Evolutionary conservation across 805 yeast species (phyloP), one percentile per base, ranked within the genome.

Genomic region (Cyberlindnera petersonii): DNA sequence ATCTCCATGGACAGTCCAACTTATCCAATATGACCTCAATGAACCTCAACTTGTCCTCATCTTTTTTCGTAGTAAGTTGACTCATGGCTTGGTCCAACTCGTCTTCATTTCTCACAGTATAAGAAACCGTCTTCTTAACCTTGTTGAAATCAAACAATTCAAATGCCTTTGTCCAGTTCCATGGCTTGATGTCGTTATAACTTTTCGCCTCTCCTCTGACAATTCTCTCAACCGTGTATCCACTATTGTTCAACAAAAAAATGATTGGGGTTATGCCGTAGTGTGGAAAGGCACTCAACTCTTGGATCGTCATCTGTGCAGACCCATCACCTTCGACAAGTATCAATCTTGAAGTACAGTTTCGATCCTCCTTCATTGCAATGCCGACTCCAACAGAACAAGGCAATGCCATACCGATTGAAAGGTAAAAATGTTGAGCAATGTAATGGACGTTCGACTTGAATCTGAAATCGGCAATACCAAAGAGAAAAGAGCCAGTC

Each of bases 221-320:
- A 18, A 81, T 75, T 58, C 96, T 75, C 66, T 89, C 97, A 35
- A 89, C 87, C 0, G 96, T 82, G 65, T 89, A 89, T 2, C 97
- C 97, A 41, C 74, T 73, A 62, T 89, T 89, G 64, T 89, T 89
- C 63, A 87, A 66, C 37, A 89, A 61, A 50, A 88, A 74, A 20
- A 89, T 71, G 29, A 82, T 75, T 17, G 95, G 86, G 26, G 74
- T 74, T 29, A 82, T 68, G 15, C 69, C 66, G 45, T 73, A 66
- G 45, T 86, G 73, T 27, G 83, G 59, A 54, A 74, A 76, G 3
- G 86, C 71, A 1, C 86, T 75, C 35, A 81, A 61, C 56, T 89
- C 97, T 68, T 89, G 96, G 39, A 83, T 69, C 5, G 96, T 87
- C 95, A 89, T 85, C 66, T 86, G 95, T 2, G 96, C 91, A 3